Percentiles rank a stretch among this genome's conserved stretches.
Conservation (phyloP, 345 rosid genomes). For the Leavenworthia alabamica region DNA sequence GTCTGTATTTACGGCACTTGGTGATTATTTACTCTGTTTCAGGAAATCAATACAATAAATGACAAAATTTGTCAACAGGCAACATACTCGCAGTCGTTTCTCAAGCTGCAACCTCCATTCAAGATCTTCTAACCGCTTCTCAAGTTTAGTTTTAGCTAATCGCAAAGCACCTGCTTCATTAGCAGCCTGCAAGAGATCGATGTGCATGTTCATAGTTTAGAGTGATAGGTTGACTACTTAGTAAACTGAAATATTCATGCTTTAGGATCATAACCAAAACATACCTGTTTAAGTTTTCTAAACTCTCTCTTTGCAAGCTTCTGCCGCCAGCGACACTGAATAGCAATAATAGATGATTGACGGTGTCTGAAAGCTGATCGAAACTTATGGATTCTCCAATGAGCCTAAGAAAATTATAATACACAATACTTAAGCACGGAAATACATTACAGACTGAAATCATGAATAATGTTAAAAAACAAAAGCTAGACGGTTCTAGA, state of each 20-base stretch:
- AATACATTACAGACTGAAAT: conserved; percentile 13
- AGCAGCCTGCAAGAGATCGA: conserved; percentile 56
- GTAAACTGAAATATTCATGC: conserved; percentile 6
- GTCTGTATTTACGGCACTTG: conserved; percentile 41
- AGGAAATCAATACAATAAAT: conserved; percentile 13
- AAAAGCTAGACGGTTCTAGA: neutral
- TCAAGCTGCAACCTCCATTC: conserved; percentile 88
- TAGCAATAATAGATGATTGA: conserved; percentile 60
- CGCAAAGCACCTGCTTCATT: conserved; percentile 94
- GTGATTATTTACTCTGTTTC: conserved; percentile 12
- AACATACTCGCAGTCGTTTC: conserved; percentile 78
- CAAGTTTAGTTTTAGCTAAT: conserved; percentile 86
- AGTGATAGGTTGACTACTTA: conserved; percentile 1
- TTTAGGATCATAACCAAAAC: conserved; percentile 7
- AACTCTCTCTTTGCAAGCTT: conserved; percentile 80
- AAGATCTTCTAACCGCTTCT: conserved; percentile 88
- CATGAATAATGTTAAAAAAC: conserved; percentile 6
- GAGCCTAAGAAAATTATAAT: conserved; percentile 41
- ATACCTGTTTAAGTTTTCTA: conserved; percentile 67
- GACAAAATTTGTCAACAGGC: neutral
- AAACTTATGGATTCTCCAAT: conserved; percentile 71
- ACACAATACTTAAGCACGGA: conserved; percentile 14
- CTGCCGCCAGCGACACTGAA: conserved; percentile 88
- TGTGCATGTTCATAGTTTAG: conserved; percentile 11
- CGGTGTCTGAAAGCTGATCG: conserved; percentile 50